Percentiles rank a stretch among this genome's conserved stretches.
Conservation (phyloP, 106 monocot species). For the Acorus calamus region DNA sequence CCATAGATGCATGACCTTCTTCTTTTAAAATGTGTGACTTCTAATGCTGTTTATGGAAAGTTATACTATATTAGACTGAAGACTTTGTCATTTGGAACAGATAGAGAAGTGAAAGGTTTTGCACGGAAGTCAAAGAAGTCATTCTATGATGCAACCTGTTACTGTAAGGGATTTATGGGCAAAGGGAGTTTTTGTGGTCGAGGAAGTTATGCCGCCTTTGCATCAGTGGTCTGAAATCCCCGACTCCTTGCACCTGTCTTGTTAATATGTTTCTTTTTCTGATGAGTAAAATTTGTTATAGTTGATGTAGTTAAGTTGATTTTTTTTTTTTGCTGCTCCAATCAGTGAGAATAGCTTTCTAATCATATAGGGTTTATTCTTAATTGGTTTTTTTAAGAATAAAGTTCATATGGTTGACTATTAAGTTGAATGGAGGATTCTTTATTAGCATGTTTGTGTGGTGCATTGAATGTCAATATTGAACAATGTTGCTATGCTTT, state of each 20-base stretch:
- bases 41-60: too few species aligned
- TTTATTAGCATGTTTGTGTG: too few species aligned
- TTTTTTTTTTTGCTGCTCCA: background rate
- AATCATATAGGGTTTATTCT: background rate
- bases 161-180: background rate
- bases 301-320: background rate
- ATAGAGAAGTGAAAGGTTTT: conserved; percentile 5
- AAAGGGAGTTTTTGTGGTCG: background rate
- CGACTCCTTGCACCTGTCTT: too few species aligned
- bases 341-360: background rate
- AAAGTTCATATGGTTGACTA: too few species aligned
- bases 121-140: background rate
- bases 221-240: conserved; percentile 5
- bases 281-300: background rate
- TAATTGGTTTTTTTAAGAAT: background rate
- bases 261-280: background rate
- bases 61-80: too few species aligned
- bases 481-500: background rate
- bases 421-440: too few species aligned
- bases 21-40: too few species aligned
- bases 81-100: background rate
- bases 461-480: too few species aligned
- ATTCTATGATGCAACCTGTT: conserved; percentile 2
- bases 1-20: too few species aligned
- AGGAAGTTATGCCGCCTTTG: conserved; percentile 15